Percentiles rank a stretch among this genome's conserved stretches.
phyloP scores from a whole-genome alignment of 73 alveolate species.

The Symbiodinium pilosum region DNA sequence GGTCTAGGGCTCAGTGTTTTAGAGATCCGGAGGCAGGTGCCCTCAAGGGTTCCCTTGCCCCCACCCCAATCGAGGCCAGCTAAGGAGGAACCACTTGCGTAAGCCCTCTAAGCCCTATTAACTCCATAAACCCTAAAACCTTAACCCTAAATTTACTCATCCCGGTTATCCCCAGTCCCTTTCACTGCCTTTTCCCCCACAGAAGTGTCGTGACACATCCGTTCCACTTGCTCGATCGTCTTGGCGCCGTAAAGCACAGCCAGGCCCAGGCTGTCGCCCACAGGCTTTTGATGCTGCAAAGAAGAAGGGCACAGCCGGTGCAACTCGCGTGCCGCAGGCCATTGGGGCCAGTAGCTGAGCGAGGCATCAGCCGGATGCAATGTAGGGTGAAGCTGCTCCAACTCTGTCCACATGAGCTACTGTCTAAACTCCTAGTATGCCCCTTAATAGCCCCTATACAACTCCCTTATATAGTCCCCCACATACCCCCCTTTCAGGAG shows the following conservation, averaged over 20 bases:
- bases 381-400: conserved; percentile 26
- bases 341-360: conserved; percentile 33
- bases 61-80: too few relatives aligned
- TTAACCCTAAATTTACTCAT: not conserved
- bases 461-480: too few relatives aligned
- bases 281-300: not conserved
- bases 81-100: too few relatives aligned
- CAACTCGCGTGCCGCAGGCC: conserved; percentile 26
- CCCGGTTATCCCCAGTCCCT: not conserved
- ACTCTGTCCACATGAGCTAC: too few relatives aligned
- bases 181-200: not conserved
- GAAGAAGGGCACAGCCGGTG: not conserved
- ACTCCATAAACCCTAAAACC: too few relatives aligned
- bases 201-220: not conserved
- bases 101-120: too few relatives aligned
- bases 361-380: not conserved
- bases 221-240: not conserved
- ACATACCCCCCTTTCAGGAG: too few relatives aligned
- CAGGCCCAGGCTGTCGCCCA: conserved; percentile 2
- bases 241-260: not conserved
- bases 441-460: too few relatives aligned
- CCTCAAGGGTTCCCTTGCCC: too few relatives aligned
- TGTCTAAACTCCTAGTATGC: too few relatives aligned
- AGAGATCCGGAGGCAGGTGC: too few relatives aligned
- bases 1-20: too few relatives aligned